Conservation (phyloP, 106 monocot genomes). For the Gastrodia elata region DNA sequence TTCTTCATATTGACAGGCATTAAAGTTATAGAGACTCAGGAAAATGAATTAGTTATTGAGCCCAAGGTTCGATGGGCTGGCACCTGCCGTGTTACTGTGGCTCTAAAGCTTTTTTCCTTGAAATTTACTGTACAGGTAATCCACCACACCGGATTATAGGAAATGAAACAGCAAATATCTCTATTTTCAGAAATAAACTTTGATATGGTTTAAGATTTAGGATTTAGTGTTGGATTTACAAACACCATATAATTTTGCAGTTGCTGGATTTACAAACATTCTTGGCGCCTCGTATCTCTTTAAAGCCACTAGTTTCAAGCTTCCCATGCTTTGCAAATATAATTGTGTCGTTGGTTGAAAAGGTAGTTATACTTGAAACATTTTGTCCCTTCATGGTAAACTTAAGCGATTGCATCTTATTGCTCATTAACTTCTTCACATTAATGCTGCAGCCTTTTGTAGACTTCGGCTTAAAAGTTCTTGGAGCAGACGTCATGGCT, state of each 20-base stretch:
- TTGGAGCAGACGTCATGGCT: slow-evolving; percentile 85
- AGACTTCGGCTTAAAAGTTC: slow-evolving; percentile 76
- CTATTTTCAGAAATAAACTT: background rate
- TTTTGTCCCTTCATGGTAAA: background rate
- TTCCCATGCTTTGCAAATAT: slow-evolving; percentile 69
- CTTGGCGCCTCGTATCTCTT: slow-evolving; percentile 44
- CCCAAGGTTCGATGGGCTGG: slow-evolving; percentile 69
- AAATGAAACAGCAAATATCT: background rate
- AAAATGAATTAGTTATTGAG: slow-evolving; percentile 64
- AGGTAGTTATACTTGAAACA: slow-evolving; percentile 27
- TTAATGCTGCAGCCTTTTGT: slow-evolving; percentile 55
- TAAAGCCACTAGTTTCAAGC: slow-evolving; percentile 68
- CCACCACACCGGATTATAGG: background rate
- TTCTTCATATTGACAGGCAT: slow-evolving; percentile 33
- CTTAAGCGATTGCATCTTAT: background rate
- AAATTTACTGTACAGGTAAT: slow-evolving; percentile 56
- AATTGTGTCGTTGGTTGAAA: slow-evolving; percentile 49
- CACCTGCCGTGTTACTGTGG: slow-evolving; percentile 44
- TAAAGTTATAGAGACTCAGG: slow-evolving; percentile 70
- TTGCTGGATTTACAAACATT: slow-evolving; percentile 46
- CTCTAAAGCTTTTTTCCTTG: slow-evolving; percentile 33
- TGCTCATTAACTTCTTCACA: background rate
- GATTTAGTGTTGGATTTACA: no score
- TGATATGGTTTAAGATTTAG: background rate
- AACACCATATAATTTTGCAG: slow-evolving; percentile 15